These are phyloP conservation scores for Fusarium odoratissimum DNA, from an alignment of 2,329 filamentous ascomycete genomes.

Conservation along the genomic window DNA sequence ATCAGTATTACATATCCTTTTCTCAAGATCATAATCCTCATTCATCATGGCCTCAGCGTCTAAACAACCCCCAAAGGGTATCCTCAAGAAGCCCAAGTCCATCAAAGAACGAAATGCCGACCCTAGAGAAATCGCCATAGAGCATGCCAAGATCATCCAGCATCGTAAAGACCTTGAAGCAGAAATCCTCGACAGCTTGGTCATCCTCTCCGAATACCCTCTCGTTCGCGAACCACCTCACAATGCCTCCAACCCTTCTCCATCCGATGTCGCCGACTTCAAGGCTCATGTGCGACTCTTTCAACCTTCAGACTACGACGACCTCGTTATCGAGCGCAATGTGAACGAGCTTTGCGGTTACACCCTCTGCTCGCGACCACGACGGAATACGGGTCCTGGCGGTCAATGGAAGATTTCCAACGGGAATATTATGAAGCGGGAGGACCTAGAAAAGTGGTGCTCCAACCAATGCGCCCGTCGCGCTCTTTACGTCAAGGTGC, in stretches of 20 bases:
- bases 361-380: constrained; percentile 76
- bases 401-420: constrained; percentile 75
- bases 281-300: constrained; percentile 76
- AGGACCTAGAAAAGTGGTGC: constrained; percentile 88
- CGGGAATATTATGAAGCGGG: constrained; percentile 74
- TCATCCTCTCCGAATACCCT: constrained; percentile 75
- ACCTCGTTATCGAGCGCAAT: constrained; percentile 89
- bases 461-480: constrained; percentile 80
- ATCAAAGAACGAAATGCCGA: constrained; percentile 48
- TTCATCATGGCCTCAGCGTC: constrained; percentile 43
- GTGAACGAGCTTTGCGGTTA: constrained; percentile 87
- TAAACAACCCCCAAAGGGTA: constrained; percentile 61
- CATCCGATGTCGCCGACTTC: constrained; percentile 73
- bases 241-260: constrained; percentile 61
- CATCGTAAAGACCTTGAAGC: constrained; percentile 82
- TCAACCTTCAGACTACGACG: constrained; percentile 89
- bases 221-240: constrained; percentile 47
- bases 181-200: constrained; percentile 77
- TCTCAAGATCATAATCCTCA: not conserved
- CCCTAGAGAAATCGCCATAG: constrained; percentile 74
- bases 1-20: constrained; percentile 9
- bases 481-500: constrained; percentile 87
- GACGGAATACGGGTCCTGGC: constrained; percentile 64
- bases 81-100: constrained; percentile 66
- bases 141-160: constrained; percentile 86